Evolutionary conservation across 495 filamentous ascomycete genomes (phyloP).

Genomic region (Diplogelasinospora grovesii): DNA sequence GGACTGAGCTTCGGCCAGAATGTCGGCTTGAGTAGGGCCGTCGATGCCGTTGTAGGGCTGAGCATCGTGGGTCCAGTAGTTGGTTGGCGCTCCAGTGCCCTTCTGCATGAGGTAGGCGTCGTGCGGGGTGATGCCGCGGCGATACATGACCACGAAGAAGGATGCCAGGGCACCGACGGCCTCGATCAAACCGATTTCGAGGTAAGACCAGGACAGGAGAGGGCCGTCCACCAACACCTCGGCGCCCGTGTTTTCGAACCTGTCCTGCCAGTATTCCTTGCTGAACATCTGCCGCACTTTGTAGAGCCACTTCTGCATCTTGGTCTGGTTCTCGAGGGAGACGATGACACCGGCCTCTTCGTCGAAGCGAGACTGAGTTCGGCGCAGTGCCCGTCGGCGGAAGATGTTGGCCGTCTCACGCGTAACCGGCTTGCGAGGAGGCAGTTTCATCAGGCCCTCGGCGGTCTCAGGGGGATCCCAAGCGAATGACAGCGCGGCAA

Average conservation of each 20-base stretch:
- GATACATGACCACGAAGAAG: constrained; percentile 10
- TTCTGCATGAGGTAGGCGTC: constrained; percentile 23
- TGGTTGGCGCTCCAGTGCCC: constrained; percentile 17
- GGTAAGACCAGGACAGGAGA: constrained; percentile 19
- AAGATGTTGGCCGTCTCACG: constrained; percentile 21
- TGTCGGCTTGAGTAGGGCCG: constrained; percentile 21
- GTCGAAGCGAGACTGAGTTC: constrained; percentile 19
- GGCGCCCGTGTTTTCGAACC: constrained; percentile 23
- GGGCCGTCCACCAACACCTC: constrained; percentile 27
- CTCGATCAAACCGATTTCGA: constrained; percentile 15
- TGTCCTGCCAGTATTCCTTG: constrained; percentile 21
- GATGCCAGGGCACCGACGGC: constrained; percentile 10
- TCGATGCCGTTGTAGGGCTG: constrained; percentile 23
- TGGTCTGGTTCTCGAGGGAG: constrained; percentile 14
- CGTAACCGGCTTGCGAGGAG: constrained; percentile 26
- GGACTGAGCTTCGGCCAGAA: constrained; percentile 26
- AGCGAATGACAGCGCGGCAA: constrained; percentile 15
- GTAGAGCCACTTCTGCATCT: constrained; percentile 12
- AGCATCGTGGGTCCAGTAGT: constrained; percentile 20
- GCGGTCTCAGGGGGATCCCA: constrained; percentile 16
- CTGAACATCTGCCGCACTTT: constrained; percentile 13
- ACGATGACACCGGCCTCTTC: constrained; percentile 21
- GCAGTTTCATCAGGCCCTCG: constrained; percentile 24
- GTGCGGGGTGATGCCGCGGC: constrained; percentile 9
- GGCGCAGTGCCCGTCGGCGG: constrained; percentile 21